Conservation (phyloP, 352 stramenopile species). For the Phytophthora multivora region DNA sequence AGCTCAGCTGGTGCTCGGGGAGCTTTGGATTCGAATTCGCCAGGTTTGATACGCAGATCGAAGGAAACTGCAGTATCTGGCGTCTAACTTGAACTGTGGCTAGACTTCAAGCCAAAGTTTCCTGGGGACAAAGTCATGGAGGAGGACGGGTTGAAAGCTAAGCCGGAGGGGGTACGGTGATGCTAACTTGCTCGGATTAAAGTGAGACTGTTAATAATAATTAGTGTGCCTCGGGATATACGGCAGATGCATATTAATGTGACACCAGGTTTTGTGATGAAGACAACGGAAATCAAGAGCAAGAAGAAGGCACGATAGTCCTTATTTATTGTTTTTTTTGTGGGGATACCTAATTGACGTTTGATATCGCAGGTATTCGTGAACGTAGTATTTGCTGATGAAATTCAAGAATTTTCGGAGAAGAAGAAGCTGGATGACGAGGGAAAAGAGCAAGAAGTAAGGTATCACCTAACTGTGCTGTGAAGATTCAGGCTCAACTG, state of each 20-base stretch:
- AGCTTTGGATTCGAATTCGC: slow-evolving; percentile 7
- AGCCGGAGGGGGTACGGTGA: slow-evolving; percentile 60
- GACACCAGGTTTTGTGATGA: slow-evolving; percentile 81
- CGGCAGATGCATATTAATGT: slow-evolving; percentile 76
- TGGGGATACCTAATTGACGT: neutral
- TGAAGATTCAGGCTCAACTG: neutral
- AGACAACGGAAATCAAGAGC: slow-evolving; percentile 61
- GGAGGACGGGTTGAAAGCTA: slow-evolving; percentile 50
- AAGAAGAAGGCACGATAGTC: slow-evolving; percentile 59
- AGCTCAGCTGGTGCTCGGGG: slow-evolving; percentile 11
- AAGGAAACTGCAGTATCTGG: neutral
- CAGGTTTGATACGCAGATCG: slow-evolving; percentile 18
- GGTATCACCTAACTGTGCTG: neutral
- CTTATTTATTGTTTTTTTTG: slow-evolving; percentile 9
- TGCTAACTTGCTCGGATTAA: neutral
- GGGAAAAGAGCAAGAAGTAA: slow-evolving; percentile 76
- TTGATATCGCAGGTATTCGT: slow-evolving; percentile 65
- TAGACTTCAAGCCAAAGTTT: slow-evolving; percentile 67
- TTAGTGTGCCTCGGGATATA: neutral
- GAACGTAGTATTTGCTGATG: slow-evolving; percentile 70
- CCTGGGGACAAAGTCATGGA: slow-evolving; percentile 80
- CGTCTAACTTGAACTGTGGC: neutral
- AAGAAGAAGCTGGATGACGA: slow-evolving; percentile 79
- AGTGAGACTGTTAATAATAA: neutral
- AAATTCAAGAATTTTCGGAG: slow-evolving; percentile 82